Conservation (phyloP, 495 filamentous ascomycete species). For the Terfezia boudieri region DNA sequence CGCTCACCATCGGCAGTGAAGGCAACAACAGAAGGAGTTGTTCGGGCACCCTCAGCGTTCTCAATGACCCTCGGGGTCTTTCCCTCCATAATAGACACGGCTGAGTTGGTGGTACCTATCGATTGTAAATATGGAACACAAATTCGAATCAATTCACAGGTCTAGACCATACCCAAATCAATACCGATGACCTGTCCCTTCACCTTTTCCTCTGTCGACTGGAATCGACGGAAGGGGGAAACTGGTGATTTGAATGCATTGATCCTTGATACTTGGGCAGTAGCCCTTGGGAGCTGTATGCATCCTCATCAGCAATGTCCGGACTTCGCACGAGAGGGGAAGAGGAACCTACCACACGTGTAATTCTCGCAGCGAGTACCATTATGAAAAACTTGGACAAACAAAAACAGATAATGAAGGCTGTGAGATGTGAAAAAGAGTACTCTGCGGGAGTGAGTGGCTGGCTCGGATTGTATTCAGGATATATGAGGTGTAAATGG, state of each 20-base stretch:
- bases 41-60: conserved; percentile 87
- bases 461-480: not conserved
- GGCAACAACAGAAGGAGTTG: conserved; percentile 90
- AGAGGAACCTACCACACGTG: conserved; percentile 46
- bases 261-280: conserved; percentile 29
- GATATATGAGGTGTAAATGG: conserved; percentile 9
- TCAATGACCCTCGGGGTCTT: conserved; percentile 90
- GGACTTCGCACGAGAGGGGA: conserved; percentile 7
- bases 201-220: conserved; percentile 74
- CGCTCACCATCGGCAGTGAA: conserved; percentile 96
- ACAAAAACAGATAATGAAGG: conserved; percentile 8
- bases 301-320: conserved; percentile 9
- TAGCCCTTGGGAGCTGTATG: conserved; percentile 42
- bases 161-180: conserved; percentile 59
- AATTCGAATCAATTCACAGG: not conserved
- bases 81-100: conserved; percentile 94
- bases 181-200: conserved; percentile 96
- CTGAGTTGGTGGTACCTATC: conserved; percentile 88
- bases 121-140: conserved; percentile 15
- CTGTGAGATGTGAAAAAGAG: conserved; percentile 28
- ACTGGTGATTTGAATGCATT: conserved; percentile 33
- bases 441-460: conserved; percentile 31
- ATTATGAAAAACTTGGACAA: conserved; percentile 25
- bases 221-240: conserved; percentile 46
- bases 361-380: conserved; percentile 36